A percentile compares a stretch with the other conserved stretches of the same genome.
Conservation (phyloP, 805 yeast species). For the Pichia pseudocactophila region DNA sequence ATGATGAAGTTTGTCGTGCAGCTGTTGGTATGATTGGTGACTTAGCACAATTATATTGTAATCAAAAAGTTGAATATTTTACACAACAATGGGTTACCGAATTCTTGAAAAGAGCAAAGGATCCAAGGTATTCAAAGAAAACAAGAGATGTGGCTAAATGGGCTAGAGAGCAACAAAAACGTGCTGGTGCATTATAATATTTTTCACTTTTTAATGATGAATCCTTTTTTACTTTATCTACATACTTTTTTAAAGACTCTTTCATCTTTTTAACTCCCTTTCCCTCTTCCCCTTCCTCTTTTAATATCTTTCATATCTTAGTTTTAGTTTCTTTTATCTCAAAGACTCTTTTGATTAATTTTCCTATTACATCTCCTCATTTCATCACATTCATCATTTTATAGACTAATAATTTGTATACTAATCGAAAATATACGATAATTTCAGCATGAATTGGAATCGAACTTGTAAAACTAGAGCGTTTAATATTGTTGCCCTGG, state of each 20-base stretch:
- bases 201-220: background rate
- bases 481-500: no score
- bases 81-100: conserved; percentile 71
- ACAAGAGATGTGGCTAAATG: conserved; percentile 93
- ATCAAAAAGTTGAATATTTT: conserved; percentile 60
- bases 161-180: conserved; percentile 83
- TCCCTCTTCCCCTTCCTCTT: conserved; percentile 4
- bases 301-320: background rate
- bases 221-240: background rate
- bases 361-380: background rate
- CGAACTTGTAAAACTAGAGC: no score
- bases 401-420: background rate
- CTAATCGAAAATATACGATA: no score
- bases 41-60: conserved; percentile 65
- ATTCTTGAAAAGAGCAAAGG: conserved; percentile 64
- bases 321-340: no score
- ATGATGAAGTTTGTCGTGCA: conserved; percentile 69
- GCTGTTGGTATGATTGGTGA: conserved; percentile 92
- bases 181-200: conserved; percentile 12
- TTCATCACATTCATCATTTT: conserved; percentile 1
- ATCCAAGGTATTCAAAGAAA: conserved; percentile 46
- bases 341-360: no score
- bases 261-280: background rate
- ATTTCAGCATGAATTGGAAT: no score
- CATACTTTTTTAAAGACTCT: background rate